Evolutionary conservation across 148 eudicot species (phyloP), one percentile per base, ranked within the genome.

Genomic region (Spergularia marina): DNA sequence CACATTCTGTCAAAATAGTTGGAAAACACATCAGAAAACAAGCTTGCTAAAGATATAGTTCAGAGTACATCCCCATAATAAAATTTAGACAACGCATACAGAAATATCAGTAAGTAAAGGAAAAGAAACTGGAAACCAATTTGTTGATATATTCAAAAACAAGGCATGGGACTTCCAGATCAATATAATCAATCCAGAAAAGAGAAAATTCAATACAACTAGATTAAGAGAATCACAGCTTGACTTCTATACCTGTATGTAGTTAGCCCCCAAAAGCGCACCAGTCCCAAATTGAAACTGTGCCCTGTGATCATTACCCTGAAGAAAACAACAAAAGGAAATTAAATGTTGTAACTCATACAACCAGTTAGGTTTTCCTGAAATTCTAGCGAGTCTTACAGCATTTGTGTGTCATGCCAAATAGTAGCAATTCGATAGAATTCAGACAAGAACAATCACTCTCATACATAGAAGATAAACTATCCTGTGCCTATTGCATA

Each of bases 211-310:
- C 21, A 36, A 34, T 73, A n/a, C 21, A 8, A n/a, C 13, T 18
- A n/a, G 11, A 8, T 39, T 5, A 58, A 72, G 16, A 53, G 40
- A 58, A 53, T 12, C 34, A 52, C 40, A 76, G 51, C 23, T 59
- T 59, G 12, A 41, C 56, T 15, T 34, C 20, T 55, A 77, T 83
- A 92, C 98, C 98, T 94, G 98, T 71, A 94, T 94, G 86, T 94
- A 94, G 84, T 83, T 94, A 60, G 90, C 97, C 68, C 94, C 97
- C 55, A 90, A 18, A 68, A 94, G 84, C 56, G 88, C 86, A 76
- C 98, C 98, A 77, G 81, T 94, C 8, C 98, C 98, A 41, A 94
- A 68, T 78, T 94, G 98, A 63, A 91, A 57, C 75, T 94, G 97
- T 73, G 92, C 81, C 86, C 98, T 89, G 53, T 83, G 92, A 74